Conservation (phyloP, 495 filamentous ascomycete genomes). For the Penicillium flavigenum region DNA sequence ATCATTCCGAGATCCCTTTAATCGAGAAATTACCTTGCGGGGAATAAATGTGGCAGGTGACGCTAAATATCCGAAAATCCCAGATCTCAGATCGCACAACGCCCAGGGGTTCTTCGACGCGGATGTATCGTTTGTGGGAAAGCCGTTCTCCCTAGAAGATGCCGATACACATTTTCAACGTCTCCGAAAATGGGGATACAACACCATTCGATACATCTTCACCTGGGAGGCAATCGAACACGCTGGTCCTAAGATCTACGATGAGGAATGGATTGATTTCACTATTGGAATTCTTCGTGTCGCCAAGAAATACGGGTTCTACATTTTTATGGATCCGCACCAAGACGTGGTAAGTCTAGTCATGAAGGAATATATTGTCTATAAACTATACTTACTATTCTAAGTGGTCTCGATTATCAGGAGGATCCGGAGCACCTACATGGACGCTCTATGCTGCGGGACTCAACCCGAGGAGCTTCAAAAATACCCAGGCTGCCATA, state of each 20-base stretch:
- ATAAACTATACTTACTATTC: neutral
- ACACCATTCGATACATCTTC: slow-evolving; percentile 92
- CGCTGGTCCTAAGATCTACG: slow-evolving; percentile 85
- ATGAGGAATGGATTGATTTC: slow-evolving; percentile 89
- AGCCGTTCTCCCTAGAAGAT: slow-evolving; percentile 80
- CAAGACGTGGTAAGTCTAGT: slow-evolving; percentile 77
- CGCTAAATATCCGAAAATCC: slow-evolving; percentile 69
- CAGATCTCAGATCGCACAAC: slow-evolving; percentile 77
- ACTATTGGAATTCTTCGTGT: slow-evolving; percentile 83
- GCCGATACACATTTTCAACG: slow-evolving; percentile 83
- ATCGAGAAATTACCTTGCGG: slow-evolving; percentile 65
- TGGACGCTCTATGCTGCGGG: slow-evolving; percentile 97
- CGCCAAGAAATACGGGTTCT: slow-evolving; percentile 88
- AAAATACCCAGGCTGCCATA: slow-evolving; percentile 83
- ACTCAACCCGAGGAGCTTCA: slow-evolving; percentile 79
- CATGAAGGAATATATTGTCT: neutral
- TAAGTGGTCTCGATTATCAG: slow-evolving; percentile 92
- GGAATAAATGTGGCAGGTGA: slow-evolving; percentile 75
- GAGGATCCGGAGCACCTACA: slow-evolving; percentile 95
- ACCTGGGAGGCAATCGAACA: slow-evolving; percentile 98
- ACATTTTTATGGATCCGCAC: slow-evolving; percentile 96
- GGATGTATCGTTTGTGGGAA: slow-evolving; percentile 86
- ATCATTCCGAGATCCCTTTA: slow-evolving; percentile 69
- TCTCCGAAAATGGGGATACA: slow-evolving; percentile 85
- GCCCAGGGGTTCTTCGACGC: slow-evolving; percentile 83